Evolutionary conservation across 2,329 filamentous ascomycete species (phyloP), one percentile per base, ranked within the genome.

Genomic region (Scytalidium sp.): DNA sequence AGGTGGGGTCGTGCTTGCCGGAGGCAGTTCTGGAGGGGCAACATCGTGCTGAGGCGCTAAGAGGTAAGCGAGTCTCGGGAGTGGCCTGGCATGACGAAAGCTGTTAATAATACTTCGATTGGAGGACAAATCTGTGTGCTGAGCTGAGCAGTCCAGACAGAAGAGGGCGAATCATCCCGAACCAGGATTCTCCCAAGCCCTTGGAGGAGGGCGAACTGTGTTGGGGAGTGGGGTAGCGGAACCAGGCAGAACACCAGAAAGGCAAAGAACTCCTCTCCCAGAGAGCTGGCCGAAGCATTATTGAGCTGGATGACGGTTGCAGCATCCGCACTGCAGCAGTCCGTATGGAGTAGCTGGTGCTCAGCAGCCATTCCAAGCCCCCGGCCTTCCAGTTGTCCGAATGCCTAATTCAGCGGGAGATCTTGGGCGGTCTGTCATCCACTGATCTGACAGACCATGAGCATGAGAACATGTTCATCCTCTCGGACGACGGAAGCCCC

Each of bases 81-180:
- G 32, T 36, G 32, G 32, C 32, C 32, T 36, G 32, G 11, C 32
- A 36, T 36, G 32, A 36, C 32, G 32, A 36, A 36, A 36, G 32
- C 32, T 36, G 32, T 36, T 36, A 36, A 36, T 36, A 36, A 36
- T 36, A 36, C 32, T n/a, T 36, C 32, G 17, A 36, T 36, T 36
- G 54, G 71, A 74, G 63, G 77, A 80, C 63, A 71, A 74, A 61
- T 75, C 70, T 57, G 5, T 36, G 13, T 36, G 32, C 32, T 36
- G 32, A 36, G 11, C 17, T 6, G 32, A 36, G 13, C 17, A 39
- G 6, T 19, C 23, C 9, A 27, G 23, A 39, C 15, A 11, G 27
- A 17, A 25, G 25, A 25, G 43, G 36, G 17, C 6, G 43, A 46
- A 6, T 46, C n/a, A 13, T 21, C 43, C 27, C 36, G 43, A 39